Conservation (phyloP, 345 rosid species). For the Dipteronia dyeriana region DNA sequence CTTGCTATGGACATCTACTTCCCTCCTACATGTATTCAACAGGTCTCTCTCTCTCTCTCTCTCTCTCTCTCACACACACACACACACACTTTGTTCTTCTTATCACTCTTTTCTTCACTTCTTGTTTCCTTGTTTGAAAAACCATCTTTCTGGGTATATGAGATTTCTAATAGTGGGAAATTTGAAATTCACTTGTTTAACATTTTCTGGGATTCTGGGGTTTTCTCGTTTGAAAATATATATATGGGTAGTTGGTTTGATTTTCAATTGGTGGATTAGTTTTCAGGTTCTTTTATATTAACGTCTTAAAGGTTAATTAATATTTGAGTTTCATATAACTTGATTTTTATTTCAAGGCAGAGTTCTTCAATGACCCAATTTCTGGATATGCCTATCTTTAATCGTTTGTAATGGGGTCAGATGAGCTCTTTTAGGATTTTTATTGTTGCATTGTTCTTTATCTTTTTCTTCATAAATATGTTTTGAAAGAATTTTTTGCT, state of each 20-base stretch:
- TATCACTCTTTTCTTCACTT: too few species aligned
- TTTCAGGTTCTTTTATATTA: not conserved
- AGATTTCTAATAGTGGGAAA: not conserved
- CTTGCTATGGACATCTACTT: conserved; percentile 95
- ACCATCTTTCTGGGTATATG: too few species aligned
- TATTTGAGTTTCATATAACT: not conserved
- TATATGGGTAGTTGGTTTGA: not conserved
- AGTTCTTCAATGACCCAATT: not conserved
- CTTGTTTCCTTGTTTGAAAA: too few species aligned
- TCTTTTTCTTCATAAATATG: too few species aligned
- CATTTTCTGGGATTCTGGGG: not conserved
- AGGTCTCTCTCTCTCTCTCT: conserved; percentile 46
- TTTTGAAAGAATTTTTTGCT: not conserved
- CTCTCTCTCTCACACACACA: not conserved
- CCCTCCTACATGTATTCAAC: conserved; percentile 95
- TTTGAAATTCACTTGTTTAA: too few species aligned
- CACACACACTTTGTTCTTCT: not conserved
- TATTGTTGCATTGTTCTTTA: too few species aligned
- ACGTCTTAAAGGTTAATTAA: not conserved
- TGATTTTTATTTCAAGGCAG: not conserved
- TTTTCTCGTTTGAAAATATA: not conserved
- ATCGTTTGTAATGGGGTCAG: not conserved
- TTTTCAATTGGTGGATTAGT: conserved; percentile 12
- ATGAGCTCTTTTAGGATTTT: not conserved
- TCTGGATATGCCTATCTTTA: not conserved